Evolutionary conservation across 345 rosid species (phyloP).

Genomic region (Camelina sativa): DNA sequence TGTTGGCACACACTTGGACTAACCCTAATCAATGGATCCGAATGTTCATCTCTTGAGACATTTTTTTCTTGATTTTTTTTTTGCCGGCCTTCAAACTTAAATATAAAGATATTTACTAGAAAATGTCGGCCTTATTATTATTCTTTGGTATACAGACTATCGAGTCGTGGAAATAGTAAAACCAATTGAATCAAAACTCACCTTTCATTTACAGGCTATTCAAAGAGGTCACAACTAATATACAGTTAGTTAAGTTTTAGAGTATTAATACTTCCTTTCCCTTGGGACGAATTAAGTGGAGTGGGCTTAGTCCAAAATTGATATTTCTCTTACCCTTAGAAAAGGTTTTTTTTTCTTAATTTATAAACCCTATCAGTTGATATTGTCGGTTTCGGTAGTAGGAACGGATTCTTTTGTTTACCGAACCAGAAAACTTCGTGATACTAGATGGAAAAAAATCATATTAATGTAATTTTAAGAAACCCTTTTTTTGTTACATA

Average conservation of each 20-base stretch:
- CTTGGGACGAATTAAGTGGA: background rate
- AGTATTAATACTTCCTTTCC: no score
- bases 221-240: background rate
- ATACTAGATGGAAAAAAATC: background rate
- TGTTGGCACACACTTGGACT: background rate
- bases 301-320: background rate
- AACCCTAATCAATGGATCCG: background rate
- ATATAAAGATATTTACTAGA: background rate
- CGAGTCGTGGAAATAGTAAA: background rate
- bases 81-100: background rate
- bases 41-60: slow-evolving; percentile 9
- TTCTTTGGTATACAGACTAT: background rate
- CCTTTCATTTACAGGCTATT: background rate
- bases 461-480: background rate
- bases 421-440: background rate
- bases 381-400: no score
- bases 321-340: background rate
- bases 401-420: slow-evolving; percentile 5
- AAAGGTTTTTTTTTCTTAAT: background rate
- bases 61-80: slow-evolving; percentile 1
- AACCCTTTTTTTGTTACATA: background rate
- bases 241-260: background rate
- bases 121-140: background rate
- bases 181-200: background rate
- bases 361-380: no score